A percentile compares a stretch with the other conserved stretches of the same genome.
Conservation (phyloP, 2,329 filamentous ascomycete genomes). For the Colletotrichum orbiculare region DNA sequence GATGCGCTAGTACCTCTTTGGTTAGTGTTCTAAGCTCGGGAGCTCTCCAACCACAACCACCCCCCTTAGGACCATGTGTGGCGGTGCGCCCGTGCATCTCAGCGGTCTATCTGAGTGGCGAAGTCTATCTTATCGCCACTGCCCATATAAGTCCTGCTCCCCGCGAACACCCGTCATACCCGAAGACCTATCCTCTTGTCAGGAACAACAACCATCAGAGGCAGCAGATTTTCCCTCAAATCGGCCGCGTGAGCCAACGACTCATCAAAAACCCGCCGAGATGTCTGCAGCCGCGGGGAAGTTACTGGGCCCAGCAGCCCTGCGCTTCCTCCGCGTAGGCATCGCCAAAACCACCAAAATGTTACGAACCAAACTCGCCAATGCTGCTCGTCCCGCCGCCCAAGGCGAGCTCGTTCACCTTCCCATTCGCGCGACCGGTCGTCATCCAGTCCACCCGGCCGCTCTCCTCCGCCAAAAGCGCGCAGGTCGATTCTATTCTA, state of each 20-base stretch:
- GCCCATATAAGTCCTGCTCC: conserved; percentile 37
- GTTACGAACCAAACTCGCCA: conserved; percentile 61
- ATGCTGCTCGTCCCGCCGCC: conserved; percentile 53
- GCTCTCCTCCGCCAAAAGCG: conserved; percentile 62
- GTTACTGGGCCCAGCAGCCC: conserved; percentile 66
- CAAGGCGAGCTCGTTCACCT: conserved; percentile 60
- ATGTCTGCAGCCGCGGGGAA: conserved; percentile 67
- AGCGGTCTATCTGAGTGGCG: conserved; percentile 39
- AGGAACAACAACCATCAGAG: no score
- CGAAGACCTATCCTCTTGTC: no score
- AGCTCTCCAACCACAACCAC: background rate
- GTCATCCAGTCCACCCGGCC: conserved; percentile 64
- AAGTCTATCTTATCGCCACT: conserved; percentile 38
- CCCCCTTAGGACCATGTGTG: conserved; percentile 43
- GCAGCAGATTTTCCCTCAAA: background rate
- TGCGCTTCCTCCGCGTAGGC: conserved; percentile 65
- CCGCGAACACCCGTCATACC: conserved; percentile 36
- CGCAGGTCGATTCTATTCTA: conserved; percentile 61
- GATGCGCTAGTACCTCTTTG: conserved; percentile 39
- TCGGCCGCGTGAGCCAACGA: conserved; percentile 26
- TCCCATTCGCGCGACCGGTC: conserved; percentile 53
- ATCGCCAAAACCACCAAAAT: conserved; percentile 62
- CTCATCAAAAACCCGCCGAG: conserved; percentile 42
- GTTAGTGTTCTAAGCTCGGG: conserved; percentile 27
- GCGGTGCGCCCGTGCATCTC: conserved; percentile 46